phyloP scores from a whole-genome alignment of 768 basidiomycete species.

The Suillus subalutaceus region DNA sequence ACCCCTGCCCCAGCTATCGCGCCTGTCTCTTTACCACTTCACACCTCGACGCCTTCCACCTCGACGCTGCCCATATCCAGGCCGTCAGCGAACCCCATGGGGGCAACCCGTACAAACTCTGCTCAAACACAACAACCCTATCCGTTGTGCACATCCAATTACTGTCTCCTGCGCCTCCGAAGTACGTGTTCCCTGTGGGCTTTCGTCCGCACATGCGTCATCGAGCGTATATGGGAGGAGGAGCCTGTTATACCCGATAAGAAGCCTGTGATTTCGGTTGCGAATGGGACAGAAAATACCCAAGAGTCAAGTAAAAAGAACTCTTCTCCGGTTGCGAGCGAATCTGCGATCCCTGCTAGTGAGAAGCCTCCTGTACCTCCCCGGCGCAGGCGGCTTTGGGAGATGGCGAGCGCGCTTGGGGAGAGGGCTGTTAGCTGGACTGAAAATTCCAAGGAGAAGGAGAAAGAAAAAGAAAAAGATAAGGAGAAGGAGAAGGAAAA shows the following conservation, averaged over 20 bases:
- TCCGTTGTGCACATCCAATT: slow-evolving; percentile 82
- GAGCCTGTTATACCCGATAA: slow-evolving; percentile 46
- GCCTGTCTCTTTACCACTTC: slow-evolving; percentile 22
- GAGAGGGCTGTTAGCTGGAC: slow-evolving; percentile 64
- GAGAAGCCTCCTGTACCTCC: slow-evolving; percentile 68
- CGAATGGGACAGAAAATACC: slow-evolving; percentile 10
- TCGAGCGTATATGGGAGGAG: slow-evolving; percentile 91
- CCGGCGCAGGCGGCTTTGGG: slow-evolving; percentile 65
- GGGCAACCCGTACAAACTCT: slow-evolving; percentile 44
- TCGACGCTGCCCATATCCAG: slow-evolving; percentile 33
- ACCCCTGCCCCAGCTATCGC: slow-evolving; percentile 27
- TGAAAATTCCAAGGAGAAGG: slow-evolving; percentile 31
- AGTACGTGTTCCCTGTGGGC: slow-evolving; percentile 91
- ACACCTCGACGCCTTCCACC: slow-evolving; percentile 34
- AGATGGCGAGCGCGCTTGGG: slow-evolving; percentile 64
- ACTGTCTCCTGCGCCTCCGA: slow-evolving; percentile 82
- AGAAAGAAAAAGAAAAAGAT: slow-evolving; percentile 10
- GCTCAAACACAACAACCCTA: slow-evolving; percentile 40
- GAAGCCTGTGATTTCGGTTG: slow-evolving; percentile 20
- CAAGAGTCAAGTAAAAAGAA: background rate
- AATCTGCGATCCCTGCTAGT: background rate
- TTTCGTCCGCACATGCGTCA: slow-evolving; percentile 78
- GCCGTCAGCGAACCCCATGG: slow-evolving; percentile 31
- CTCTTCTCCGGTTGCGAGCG: background rate
- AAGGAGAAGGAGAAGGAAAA: slow-evolving; percentile 37